Evolutionary conservation across 441 rosid species (phyloP).

Genomic region (Capsella rubella): DNA sequence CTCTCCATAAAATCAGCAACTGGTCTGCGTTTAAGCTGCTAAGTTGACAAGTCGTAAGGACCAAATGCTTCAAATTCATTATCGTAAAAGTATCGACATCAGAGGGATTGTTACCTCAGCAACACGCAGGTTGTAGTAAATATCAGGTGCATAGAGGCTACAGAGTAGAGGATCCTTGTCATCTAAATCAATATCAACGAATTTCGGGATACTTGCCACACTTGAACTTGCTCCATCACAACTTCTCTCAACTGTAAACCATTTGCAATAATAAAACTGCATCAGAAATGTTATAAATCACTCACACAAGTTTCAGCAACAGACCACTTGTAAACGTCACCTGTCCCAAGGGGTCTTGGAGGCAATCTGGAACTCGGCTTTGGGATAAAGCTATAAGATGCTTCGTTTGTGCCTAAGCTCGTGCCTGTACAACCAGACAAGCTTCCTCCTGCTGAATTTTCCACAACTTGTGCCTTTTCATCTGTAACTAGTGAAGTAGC

Average conservation of each 20-base stretch:
- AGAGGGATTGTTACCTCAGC: constrained; percentile 65
- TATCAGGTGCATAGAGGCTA: constrained; percentile 71
- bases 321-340: constrained; percentile 12
- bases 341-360: constrained; percentile 38
- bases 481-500: constrained; percentile 38
- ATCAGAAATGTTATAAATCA: constrained; percentile 37
- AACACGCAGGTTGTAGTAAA: constrained; percentile 63
- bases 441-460: constrained; percentile 23
- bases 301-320: neutral
- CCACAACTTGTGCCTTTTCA: constrained; percentile 29
- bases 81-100: neutral
- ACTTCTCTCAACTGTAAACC: constrained; percentile 50
- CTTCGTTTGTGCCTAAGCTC: constrained; percentile 22
- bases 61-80: constrained; percentile 17
- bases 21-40: constrained; percentile 65
- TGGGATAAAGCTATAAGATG: constrained; percentile 30
- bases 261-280: constrained; percentile 38
- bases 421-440: constrained; percentile 21
- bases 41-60: constrained; percentile 33
- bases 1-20: constrained; percentile 58
- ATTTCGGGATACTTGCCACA: constrained; percentile 46
- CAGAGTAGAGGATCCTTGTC: constrained; percentile 69
- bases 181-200: constrained; percentile 64
- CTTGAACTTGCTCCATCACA: constrained; percentile 33
- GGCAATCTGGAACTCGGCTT: constrained; percentile 28